phyloP scores from a whole-genome alignment of 148 eudicot species.

The Pharnaceum exiguum region DNA sequence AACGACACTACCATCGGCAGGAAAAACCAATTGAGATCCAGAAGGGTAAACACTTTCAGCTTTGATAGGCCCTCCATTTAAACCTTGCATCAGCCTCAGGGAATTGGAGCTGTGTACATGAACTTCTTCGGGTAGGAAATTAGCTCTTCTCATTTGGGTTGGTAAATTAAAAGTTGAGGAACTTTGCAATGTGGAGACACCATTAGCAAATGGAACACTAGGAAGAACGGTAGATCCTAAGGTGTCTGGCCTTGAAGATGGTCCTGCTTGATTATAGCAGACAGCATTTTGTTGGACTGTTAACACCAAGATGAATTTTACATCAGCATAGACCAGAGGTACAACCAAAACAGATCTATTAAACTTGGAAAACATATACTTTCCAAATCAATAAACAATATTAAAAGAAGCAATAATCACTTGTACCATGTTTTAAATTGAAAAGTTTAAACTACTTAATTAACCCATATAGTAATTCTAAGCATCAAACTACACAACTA shows the following conservation, averaged over 20 bases:
- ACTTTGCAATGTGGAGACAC: constrained; percentile 45
- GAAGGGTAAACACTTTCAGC: constrained; percentile 47
- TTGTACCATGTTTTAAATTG: not conserved
- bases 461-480: too few relatives aligned
- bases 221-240: constrained; percentile 41
- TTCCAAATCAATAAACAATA: not conserved
- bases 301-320: not conserved
- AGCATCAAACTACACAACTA: too few relatives aligned
- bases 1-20: constrained; percentile 39
- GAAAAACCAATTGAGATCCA: constrained; percentile 36
- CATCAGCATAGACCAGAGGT: not conserved
- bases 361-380: not conserved
- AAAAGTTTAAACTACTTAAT: too few relatives aligned
- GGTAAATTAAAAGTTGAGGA: constrained; percentile 34
- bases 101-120: constrained; percentile 52
- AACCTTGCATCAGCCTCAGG: constrained; percentile 45
- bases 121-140: constrained; percentile 38
- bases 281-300: constrained; percentile 67
- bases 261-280: constrained; percentile 44
- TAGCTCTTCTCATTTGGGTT: constrained; percentile 37
- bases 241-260: constrained; percentile 46
- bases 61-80: constrained; percentile 53
- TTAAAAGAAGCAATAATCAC: not conserved
- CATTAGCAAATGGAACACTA: constrained; percentile 43
- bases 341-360: not conserved